Base-by-base conservation (phyloP, 208 protist genomes). In the Leishmania martiniquensis region DNA sequence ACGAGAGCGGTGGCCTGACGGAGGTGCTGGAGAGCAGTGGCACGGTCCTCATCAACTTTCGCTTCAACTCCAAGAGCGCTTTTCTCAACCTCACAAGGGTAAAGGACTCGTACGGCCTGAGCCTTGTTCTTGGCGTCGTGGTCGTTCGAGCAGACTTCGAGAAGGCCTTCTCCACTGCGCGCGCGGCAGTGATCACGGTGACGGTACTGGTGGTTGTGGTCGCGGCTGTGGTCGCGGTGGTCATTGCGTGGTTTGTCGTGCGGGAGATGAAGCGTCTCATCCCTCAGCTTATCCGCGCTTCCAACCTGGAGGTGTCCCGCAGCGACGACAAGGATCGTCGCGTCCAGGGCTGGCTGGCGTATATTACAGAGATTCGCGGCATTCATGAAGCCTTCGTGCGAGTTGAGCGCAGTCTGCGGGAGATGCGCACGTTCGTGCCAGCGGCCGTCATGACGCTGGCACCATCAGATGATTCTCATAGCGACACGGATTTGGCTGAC, bases 91-190 rank as follows among this genome's bases (percentile, higher is more conserved):
- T 94, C 57, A 89, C 87, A 1, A 84, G 83, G 34, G 82, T 93
- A 52, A 90, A 77, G 54, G 90, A 93, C 68, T 42, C 77, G 39
- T 90, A 87, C 83, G 90, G 87, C 29, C 78, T 93, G 37, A 75
- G 91, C 75, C 72, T 93, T 17, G 76, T 91, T 73, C 72, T 93
- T 37, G 81, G 84, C 67, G 90, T 88, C 15, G 83, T 86, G 25
- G 86, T 90, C 6, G 72, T 91, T 44, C 78, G 79, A 37, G 72
- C 86, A 0, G 90, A 93, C 82, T 93, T 93, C 44, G 82, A 90
- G 81, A 75, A 77, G 51, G 85, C 82, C 59, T 88, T 93, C 69
- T 77, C 80, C 4, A 85, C 76, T 0, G 86, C 86, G 32, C 80
- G 82, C 47, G 82, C 76, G 51, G 82, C 80, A 22, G 86, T 85